Conservation (phyloP, 768 basidiomycete species). For the Thelephora ganbajun region DNA sequence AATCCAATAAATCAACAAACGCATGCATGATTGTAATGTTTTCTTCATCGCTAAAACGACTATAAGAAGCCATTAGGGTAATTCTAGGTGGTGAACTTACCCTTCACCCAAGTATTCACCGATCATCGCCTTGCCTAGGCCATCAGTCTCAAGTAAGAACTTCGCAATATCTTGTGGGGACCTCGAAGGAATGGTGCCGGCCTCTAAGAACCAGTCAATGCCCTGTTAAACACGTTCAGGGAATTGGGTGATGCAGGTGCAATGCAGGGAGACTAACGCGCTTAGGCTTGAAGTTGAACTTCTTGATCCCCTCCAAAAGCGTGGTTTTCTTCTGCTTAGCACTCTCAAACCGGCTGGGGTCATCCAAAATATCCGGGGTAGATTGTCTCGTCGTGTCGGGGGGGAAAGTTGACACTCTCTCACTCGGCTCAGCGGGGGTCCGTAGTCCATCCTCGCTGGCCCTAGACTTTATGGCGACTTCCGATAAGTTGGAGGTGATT, state of each 20-base stretch:
- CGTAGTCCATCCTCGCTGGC: conserved; percentile 31
- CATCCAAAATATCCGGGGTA: conserved; percentile 76
- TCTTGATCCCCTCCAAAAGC: conserved; percentile 86
- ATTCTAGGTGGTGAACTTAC: conserved; percentile 30
- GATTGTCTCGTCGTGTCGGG: conserved; percentile 45
- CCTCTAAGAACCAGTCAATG: conserved; percentile 74
- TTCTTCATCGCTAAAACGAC: conserved; percentile 53
- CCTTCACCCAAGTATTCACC: conserved; percentile 98
- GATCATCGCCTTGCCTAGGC: conserved; percentile 88
- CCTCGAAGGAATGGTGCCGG: conserved; percentile 69
- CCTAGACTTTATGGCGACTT: conserved; percentile 30
- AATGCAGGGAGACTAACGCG: conserved; percentile 34
- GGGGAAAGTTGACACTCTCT: conserved; percentile 31
- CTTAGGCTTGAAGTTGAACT: conserved; percentile 99
- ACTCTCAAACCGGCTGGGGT: conserved; percentile 84
- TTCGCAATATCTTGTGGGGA: conserved; percentile 66
- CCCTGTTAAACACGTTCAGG: conserved; percentile 38
- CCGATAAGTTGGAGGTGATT: conserved; percentile 22
- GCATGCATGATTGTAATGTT: conserved; percentile 95
- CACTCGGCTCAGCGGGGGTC: not conserved
- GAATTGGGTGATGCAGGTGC: not conserved
- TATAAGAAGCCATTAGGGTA: not conserved
- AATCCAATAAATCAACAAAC: conserved; percentile 88
- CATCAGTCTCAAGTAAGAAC: conserved; percentile 82
- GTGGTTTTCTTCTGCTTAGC: conserved; percentile 96